Percentiles rank a stretch among this genome's conserved stretches.
Evolutionary conservation across 495 filamentous ascomycete species (phyloP).

Genomic region (Podospora fimiseda): DNA sequence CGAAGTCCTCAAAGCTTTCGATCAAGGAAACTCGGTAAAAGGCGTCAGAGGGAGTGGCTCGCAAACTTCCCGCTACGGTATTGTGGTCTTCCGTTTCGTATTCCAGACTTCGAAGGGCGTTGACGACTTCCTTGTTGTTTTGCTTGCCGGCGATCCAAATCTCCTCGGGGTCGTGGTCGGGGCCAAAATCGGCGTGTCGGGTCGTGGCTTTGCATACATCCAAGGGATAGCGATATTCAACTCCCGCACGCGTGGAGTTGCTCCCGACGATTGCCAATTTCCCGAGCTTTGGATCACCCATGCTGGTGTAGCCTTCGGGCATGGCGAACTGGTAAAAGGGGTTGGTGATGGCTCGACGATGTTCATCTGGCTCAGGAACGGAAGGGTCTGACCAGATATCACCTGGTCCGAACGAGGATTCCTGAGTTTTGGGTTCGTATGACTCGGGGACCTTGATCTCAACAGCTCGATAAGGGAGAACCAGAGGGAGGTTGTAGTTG

Average conservation of each 20-base stretch:
- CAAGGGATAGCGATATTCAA: neutral
- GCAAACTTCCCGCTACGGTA: neutral
- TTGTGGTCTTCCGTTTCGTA: neutral
- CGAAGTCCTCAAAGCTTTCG: slow-evolving; percentile 41
- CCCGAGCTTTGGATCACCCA: neutral
- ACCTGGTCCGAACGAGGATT: neutral
- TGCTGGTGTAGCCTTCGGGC: neutral
- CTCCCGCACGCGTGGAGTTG: neutral
- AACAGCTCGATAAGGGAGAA: neutral
- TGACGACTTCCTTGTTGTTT: neutral
- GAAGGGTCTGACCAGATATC: neutral
- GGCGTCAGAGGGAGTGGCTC: neutral
- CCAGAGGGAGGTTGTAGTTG: neutral
- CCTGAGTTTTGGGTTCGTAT: neutral
- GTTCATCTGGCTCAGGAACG: neutral
- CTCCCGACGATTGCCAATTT: neutral
- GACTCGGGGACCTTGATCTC: neutral
- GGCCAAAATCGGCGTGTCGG: neutral
- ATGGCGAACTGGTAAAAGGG: neutral
- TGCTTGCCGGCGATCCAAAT: neutral
- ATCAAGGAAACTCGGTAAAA: neutral
- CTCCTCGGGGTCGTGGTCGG: neutral
- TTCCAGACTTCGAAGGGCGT: neutral
- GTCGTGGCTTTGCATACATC: neutral
- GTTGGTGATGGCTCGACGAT: neutral